These are phyloP conservation scores for Globisporangium cederbergense DNA, from an alignment of 352 stramenopile species.

Conservation along the genomic window DNA sequence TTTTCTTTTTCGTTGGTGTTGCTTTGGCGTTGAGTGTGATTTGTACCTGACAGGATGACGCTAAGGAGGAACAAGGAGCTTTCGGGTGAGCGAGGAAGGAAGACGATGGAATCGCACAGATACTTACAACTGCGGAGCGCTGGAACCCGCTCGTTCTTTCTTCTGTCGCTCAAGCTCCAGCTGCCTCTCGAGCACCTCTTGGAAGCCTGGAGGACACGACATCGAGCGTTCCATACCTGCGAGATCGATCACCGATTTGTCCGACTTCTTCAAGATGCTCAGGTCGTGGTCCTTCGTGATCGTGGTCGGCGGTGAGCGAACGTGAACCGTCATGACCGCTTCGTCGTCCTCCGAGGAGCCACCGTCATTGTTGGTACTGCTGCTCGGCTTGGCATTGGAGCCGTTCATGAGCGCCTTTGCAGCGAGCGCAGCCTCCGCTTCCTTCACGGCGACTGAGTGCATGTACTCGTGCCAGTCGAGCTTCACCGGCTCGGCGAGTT, in stretches of 20 bases:
- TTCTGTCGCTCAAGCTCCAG: slow-evolving; percentile 17
- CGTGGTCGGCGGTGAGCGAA: slow-evolving; percentile 34
- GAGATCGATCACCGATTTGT: slow-evolving; percentile 69
- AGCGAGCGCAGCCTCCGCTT: slow-evolving; percentile 2
- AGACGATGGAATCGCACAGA: background rate
- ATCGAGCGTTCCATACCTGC: slow-evolving; percentile 68
- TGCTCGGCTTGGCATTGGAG: background rate
- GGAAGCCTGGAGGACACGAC: slow-evolving; percentile 68
- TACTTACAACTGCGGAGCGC: background rate
- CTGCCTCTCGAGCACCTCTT: slow-evolving; percentile 44
- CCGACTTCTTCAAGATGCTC: slow-evolving; percentile 72
- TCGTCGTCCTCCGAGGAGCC: slow-evolving; percentile 19
- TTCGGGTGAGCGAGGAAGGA: background rate
- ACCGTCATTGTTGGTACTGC: background rate
- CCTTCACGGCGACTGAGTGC: slow-evolving; percentile 53
- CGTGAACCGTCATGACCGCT: slow-evolving; percentile 12
- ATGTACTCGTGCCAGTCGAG: slow-evolving; percentile 87
- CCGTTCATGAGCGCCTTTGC: slow-evolving; percentile 7
- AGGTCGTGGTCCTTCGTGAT: slow-evolving; percentile 81
- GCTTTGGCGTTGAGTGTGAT: background rate
- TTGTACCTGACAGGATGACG: slow-evolving; percentile 9
- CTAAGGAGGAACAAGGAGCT: slow-evolving; percentile 4
- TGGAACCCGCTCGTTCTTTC: slow-evolving; percentile 8
- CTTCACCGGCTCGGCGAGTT: slow-evolving; percentile 62
- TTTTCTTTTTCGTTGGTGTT: slow-evolving; percentile 10